Base-by-base conservation (phyloP, 495 filamentous ascomycete species). In the Aspergillus incahuasiensis region DNA sequence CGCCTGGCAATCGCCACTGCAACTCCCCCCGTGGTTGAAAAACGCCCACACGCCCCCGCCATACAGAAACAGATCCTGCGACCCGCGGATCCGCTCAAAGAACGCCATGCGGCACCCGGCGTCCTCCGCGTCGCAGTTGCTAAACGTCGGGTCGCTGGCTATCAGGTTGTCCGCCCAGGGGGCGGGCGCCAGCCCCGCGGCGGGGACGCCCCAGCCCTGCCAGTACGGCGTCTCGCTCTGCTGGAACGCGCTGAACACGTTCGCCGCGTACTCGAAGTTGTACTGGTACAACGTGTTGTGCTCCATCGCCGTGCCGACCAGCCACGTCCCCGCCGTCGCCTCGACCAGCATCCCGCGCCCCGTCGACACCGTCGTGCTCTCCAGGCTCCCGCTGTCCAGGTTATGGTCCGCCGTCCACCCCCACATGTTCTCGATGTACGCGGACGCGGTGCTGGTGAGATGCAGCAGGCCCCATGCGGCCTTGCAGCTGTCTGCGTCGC, bases 171-270 rank as follows among this genome's bases (percentile, higher is more conserved):
- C n/a, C n/a, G n/a, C n/a, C n/a, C n/a, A n/a, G n/a, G n/a, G n/a
- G n/a, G n/a, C n/a, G n/a, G n/a, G n/a, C n/a, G n/a, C n/a, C n/a
- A n/a, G n/a, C n/a, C n/a, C n/a, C n/a, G n/a, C n/a, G n/a, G n/a
- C n/a, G n/a, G n/a, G n/a, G n/a, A n/a, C n/a, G n/a, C n/a, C n/a
- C n/a, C n/a, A n/a, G n/a, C n/a, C n/a, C 25, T 86, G 82, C 64
- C 79, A 89, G 73, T 78, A 64, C 3, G 84, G 87, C 0, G 89
- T 87, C 67, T 92, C 89, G 1, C 89, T 90, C 63, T 94, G 89
- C 64, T 91, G 86, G 69, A 85, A 78, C 13, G 83, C 83, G 69
- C 84, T 82, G 62, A 78, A 84, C 58, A 91, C 70, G 64, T 89
- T 81, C 61, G 79, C 71, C 1, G 87, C 86, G 43, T 76, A 76